These are phyloP conservation scores for Fusarium aywerte DNA, from an alignment of 2,329 filamentous ascomycete genomes.

Conservation along the genomic window DNA sequence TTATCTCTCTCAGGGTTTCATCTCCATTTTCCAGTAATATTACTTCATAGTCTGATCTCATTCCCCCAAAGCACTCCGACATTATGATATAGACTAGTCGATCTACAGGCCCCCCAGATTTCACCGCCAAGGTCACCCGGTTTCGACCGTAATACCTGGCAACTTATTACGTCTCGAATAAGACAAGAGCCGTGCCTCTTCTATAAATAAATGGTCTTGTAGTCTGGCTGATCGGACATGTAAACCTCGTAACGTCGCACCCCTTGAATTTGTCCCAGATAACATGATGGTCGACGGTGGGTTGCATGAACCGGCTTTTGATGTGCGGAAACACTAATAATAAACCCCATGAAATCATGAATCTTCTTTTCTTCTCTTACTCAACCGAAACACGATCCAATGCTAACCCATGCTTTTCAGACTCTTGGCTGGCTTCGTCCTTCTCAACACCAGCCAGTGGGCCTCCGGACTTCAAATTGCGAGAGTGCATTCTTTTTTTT, in stretches of 20 bases:
- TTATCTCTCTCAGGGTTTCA: not conserved
- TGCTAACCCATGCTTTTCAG: not conserved
- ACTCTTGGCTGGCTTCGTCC: not conserved
- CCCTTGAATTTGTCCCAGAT: slow-evolving; percentile 4
- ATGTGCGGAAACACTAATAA: slow-evolving; percentile 34
- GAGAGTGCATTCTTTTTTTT: slow-evolving; percentile 12
- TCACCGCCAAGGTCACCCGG: slow-evolving; percentile 14
- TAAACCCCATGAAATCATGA: slow-evolving; percentile 11
- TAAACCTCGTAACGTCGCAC: slow-evolving; percentile 17
- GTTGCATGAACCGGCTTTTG: slow-evolving; percentile 31
- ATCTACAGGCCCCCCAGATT: slow-evolving; percentile 8
- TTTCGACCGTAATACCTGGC: not conserved
- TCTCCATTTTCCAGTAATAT: not conserved
- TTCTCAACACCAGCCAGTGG: slow-evolving; percentile 6
- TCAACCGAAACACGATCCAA: not conserved
- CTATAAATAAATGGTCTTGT: not conserved
- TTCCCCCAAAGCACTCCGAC: slow-evolving; percentile 7
- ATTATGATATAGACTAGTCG: not conserved
- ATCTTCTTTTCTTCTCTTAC: not conserved
- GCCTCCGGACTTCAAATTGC: slow-evolving; percentile 37
- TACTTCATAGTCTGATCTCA: not conserved
- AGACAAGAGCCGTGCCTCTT: slow-evolving; percentile 6
- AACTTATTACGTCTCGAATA: not conserved
- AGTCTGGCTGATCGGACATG: slow-evolving; percentile 23
- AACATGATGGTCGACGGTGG: slow-evolving; percentile 13